Evolutionary conservation across 495 filamentous ascomycete species (phyloP).

Genomic region (Pyrenopolyporus hunteri): DNA sequence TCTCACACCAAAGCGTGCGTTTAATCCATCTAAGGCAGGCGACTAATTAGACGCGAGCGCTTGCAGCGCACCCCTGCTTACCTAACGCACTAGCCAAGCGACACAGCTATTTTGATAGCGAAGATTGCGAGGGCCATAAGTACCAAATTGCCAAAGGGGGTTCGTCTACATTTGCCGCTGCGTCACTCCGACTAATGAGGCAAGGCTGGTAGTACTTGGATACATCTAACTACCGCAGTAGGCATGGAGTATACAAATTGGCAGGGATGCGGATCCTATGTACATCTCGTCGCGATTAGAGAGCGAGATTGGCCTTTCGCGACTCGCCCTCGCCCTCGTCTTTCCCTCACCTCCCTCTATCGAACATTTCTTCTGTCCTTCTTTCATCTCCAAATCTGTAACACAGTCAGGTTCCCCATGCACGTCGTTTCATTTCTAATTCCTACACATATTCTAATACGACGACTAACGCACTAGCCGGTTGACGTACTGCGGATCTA

Average conservation of each 20-base stretch:
- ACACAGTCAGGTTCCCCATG: constrained; percentile 28
- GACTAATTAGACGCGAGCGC: constrained; percentile 39
- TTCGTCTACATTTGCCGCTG: constrained; percentile 28
- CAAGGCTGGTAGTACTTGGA: constrained; percentile 2
- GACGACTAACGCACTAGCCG: constrained; percentile 13
- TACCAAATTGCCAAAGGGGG: constrained; percentile 31
- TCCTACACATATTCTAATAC: constrained; percentile 21
- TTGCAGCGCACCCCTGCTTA: constrained; percentile 14
- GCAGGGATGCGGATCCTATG: constrained; percentile 31
- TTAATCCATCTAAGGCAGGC: constrained; percentile 14
- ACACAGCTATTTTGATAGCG: constrained; percentile 17
- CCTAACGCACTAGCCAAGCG: constrained; percentile 23
- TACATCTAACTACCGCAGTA: constrained; percentile 10
- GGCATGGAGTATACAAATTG: too few relatives aligned
- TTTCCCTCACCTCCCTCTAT: constrained; percentile 13
- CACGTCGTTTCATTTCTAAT: constrained; percentile 29
- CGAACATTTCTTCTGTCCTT: constrained; percentile 37
- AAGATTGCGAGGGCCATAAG: constrained; percentile 21
- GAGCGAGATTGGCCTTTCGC: constrained; percentile 5
- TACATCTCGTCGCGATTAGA: constrained; percentile 22
- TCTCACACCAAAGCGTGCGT: constrained; percentile 17
- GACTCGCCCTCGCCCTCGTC: constrained; percentile 1
- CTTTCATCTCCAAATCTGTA: constrained; percentile 32
- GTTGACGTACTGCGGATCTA: constrained; percentile 33
- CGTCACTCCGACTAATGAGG: constrained; percentile 34